These are phyloP conservation scores for Aureobasidium uvarum DNA, from an alignment of 2,329 filamentous ascomycete genomes.

Conservation along the genomic window DNA sequence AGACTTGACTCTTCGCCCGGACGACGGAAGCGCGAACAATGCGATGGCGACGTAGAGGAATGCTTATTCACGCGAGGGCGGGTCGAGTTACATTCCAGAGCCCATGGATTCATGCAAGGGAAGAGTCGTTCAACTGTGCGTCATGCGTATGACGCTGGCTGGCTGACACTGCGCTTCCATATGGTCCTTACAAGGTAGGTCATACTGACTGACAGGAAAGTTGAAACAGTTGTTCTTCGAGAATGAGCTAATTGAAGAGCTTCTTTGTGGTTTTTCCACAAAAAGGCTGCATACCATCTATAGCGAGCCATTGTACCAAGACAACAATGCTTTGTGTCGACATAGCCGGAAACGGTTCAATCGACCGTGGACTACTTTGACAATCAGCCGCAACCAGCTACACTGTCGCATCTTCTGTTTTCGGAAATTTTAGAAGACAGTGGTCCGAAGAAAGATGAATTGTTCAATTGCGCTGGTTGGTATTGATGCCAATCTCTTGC, in stretches of 20 bases:
- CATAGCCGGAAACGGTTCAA: neutral
- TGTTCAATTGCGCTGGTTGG: neutral
- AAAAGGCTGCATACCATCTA: neutral
- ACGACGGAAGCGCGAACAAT: no score
- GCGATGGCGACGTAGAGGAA: neutral
- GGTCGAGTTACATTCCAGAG: neutral
- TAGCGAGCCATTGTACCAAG: neutral
- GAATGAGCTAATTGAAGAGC: neutral
- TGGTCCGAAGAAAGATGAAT: neutral
- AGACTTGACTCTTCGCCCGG: no score
- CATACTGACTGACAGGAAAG: neutral
- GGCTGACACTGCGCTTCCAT: no score
- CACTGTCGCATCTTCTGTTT: neutral
- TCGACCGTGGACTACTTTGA: neutral
- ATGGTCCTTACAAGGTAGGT: no score
- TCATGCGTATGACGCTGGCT: neutral
- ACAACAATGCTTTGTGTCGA: neutral
- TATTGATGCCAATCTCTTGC: neutral
- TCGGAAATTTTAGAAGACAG: neutral
- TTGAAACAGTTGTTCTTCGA: neutral
- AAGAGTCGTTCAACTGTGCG: neutral
- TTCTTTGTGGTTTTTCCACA: neutral
- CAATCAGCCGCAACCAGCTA: constrained; percentile 1
- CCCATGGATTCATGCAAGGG: no score
- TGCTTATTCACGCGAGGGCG: neutral